Base-by-base conservation (phyloP, 129 eudicot species). In the Artemisia argyi region DNA sequence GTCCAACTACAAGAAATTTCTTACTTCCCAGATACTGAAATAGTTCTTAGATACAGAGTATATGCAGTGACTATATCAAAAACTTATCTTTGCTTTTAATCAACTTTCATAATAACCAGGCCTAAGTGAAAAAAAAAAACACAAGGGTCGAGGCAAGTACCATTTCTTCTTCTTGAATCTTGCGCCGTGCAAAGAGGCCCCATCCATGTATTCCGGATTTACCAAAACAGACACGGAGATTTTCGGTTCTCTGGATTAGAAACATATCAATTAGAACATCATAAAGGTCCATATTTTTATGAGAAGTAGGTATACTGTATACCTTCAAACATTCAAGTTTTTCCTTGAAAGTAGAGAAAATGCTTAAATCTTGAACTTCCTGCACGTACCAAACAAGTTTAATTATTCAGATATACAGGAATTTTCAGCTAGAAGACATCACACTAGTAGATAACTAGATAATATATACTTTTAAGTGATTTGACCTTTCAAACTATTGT, bases 111-210 rank as follows among this genome's bases (percentile, higher is more conserved):
- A 30, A 4, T 28, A 9, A 30, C 15, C 3, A 69, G 30, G 50
- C 13, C 13, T 49, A 39, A 61, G 13, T 14, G n/a, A 28, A 14
- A 24, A 22, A 24, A 22, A 30, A 61, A 7, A 3, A 17, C n/a
- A 61, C 26, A 61, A 74, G 19, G 15, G 51, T 47, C 35, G 22
- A 66, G 28, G 67, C 46, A 24, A 57, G 53, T 86, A 92, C 98
- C 98, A 89, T 89, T 81, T 92, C 86, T 62, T 96, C 98, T 85
- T 85, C 96, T 79, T 79, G 91, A 73, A 92, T 89, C 67, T 57
- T 85, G 19, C 84, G 86, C 19, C 96, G 83, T 48, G 98, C 98
- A 87, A 92, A 92, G 52, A 92, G 95, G 65, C 98, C 98, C 98
- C 98, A 92, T 57, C 96, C 95, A 73, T 92, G 98, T 77, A 92